Conservation (phyloP, 1,139 yeast species). For the Scheffersomyces quercinus region DNA sequence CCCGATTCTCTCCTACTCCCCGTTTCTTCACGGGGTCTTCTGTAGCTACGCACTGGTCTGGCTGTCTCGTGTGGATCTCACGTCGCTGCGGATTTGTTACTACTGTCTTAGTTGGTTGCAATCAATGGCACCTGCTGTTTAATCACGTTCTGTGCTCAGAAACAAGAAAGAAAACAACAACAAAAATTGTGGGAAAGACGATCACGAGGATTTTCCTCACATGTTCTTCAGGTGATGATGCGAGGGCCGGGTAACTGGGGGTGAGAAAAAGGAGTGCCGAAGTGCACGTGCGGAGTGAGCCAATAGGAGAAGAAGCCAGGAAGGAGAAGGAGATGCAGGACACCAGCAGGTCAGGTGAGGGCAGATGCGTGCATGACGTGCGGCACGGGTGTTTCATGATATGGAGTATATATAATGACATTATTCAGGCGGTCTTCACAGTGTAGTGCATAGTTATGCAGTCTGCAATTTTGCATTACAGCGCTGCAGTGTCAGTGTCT, state of each 20-base stretch:
- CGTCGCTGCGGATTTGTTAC: conserved; percentile 1
- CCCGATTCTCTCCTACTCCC: too few relatives aligned
- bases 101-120: conserved; percentile 1
- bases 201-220: conserved; percentile 32
- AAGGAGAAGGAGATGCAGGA: too few relatives aligned
- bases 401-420: too few relatives aligned
- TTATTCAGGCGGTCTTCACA: too few relatives aligned
- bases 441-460: too few relatives aligned
- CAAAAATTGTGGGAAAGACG: conserved; percentile 7
- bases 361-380: too few relatives aligned
- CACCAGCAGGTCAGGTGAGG: too few relatives aligned
- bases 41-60: not conserved
- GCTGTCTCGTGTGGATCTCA: not conserved
- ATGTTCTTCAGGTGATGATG: conserved; percentile 28
- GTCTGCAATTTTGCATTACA: too few relatives aligned
- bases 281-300: not conserved
- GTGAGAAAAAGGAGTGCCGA: not conserved
- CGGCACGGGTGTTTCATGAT: too few relatives aligned
- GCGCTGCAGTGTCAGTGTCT: too few relatives aligned
- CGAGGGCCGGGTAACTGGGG: not conserved
- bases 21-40: not conserved
- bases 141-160: conserved; percentile 9
- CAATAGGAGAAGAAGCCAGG: too few relatives aligned
- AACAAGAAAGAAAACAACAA: conserved; percentile 6
- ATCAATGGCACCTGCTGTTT: conserved; percentile 7